Evolutionary conservation across 257 asterid species (phyloP).

Genomic region (Solanum raphanifolium): DNA sequence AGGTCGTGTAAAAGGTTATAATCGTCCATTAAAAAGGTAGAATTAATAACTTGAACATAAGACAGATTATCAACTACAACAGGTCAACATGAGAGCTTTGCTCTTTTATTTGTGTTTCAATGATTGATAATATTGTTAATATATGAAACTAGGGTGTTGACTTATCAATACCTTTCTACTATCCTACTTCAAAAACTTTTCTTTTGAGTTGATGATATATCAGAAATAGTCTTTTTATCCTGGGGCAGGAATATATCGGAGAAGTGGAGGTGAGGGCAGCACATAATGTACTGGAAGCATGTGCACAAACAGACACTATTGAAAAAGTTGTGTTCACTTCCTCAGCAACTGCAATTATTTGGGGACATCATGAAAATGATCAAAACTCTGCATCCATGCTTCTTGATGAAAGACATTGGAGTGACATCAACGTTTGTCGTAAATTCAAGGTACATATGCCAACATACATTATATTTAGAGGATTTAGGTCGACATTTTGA

Average conservation of each 20-base stretch:
- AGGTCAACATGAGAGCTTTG: background rate
- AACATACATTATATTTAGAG: background rate
- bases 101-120: background rate
- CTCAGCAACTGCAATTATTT: constrained; percentile 69
- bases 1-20: background rate
- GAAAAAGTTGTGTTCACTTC: constrained; percentile 80
- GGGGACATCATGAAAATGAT: constrained; percentile 32
- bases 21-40: background rate
- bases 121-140: background rate
- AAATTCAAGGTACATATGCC: constrained; percentile 47
- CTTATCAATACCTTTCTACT: background rate
- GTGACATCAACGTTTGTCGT: constrained; percentile 63
- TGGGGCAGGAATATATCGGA: constrained; percentile 51
- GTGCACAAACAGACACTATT: constrained; percentile 78
- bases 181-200: background rate
- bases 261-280: constrained; percentile 94
- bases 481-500: too few species aligned
- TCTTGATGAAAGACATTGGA: constrained; percentile 75
- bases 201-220: background rate
- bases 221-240: background rate
- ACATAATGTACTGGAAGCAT: constrained; percentile 89
- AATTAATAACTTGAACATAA: background rate
- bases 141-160: background rate
- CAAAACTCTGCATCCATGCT: constrained; percentile 3
- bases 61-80: background rate